phyloP scores from a whole-genome alignment of 768 basidiomycete species.

The Termitomyces sp. region DNA sequence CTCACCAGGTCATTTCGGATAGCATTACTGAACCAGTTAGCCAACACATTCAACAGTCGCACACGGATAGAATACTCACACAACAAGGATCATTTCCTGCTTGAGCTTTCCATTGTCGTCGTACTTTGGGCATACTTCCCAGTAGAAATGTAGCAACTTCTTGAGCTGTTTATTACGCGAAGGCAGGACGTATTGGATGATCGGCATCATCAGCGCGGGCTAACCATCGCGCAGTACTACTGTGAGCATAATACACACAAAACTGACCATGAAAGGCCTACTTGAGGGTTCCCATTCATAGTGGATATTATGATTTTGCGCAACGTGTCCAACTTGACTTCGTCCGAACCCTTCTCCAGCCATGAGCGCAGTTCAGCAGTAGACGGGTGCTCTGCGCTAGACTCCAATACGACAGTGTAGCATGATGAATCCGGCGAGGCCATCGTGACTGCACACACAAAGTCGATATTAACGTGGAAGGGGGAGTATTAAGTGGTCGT shows the following conservation, averaged over 20 bases:
- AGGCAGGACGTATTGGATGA: slow-evolving; percentile 97
- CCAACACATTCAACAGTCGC: not conserved
- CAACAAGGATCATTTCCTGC: slow-evolving; percentile 99
- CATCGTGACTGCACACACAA: slow-evolving; percentile 13
- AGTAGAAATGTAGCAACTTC: slow-evolving; percentile 93
- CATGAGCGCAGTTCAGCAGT: slow-evolving; percentile 74
- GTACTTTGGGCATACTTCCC: slow-evolving; percentile 97
- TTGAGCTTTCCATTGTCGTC: slow-evolving; percentile 96
- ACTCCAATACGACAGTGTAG: slow-evolving; percentile 77
- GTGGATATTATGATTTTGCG: slow-evolving; percentile 90
- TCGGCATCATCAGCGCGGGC: slow-evolving; percentile 94
- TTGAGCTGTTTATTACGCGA: slow-evolving; percentile 94
- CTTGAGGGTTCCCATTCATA: slow-evolving; percentile 92
- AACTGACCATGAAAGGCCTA: slow-evolving; percentile 26
- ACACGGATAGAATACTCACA: slow-evolving; percentile 48
- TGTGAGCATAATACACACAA: not conserved
- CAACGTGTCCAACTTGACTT: slow-evolving; percentile 94
- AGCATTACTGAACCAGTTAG: slow-evolving; percentile 63
- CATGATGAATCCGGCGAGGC: slow-evolving; percentile 57
- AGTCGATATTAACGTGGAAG: slow-evolving; percentile 11
- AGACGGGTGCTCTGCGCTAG: slow-evolving; percentile 68
- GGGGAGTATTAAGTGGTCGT: slow-evolving; percentile 9
- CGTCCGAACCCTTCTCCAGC: slow-evolving; percentile 93
- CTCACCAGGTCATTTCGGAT: slow-evolving; percentile 94
- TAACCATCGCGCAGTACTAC: slow-evolving; percentile 22